Conservation (phyloP, 768 basidiomycete species). For the Boletus tomentosulus region DNA sequence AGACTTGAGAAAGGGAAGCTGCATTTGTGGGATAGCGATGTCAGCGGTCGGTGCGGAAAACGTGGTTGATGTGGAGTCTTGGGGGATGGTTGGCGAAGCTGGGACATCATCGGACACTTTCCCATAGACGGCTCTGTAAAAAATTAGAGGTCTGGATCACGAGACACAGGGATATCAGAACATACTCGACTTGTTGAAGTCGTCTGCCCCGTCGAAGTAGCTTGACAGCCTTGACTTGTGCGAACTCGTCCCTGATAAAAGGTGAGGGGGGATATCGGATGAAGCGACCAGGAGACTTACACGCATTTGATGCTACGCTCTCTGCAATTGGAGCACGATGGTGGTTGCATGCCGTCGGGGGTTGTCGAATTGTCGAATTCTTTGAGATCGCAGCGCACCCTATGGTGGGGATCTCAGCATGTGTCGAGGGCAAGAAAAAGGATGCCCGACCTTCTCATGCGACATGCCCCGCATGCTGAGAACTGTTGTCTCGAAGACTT, state of each 20-base stretch:
- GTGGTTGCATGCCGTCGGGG: constrained; percentile 37
- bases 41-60: constrained; percentile 3
- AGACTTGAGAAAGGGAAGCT: constrained; percentile 76
- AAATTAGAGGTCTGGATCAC: constrained; percentile 3
- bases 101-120: constrained; percentile 49
- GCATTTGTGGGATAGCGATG: constrained; percentile 59
- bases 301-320: constrained; percentile 92
- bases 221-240: constrained; percentile 87
- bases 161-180: constrained; percentile 11
- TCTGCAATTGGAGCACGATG: constrained; percentile 82
- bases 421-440: background rate
- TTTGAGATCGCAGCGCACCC: constrained; percentile 92
- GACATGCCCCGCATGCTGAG: constrained; percentile 92
- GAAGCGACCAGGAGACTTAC: constrained; percentile 46
- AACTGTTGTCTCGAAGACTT: constrained; percentile 82
- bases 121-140: constrained; percentile 71
- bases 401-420: constrained; percentile 25
- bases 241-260: constrained; percentile 75
- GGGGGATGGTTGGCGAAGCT: constrained; percentile 15
- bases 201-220: constrained; percentile 73
- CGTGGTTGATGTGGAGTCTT: constrained; percentile 15
- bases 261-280: constrained; percentile 6
- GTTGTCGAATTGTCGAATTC: constrained; percentile 59
- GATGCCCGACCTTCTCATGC: constrained; percentile 67
- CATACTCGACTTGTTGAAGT: constrained; percentile 81